Conservation (phyloP, 2,329 filamentous ascomycete genomes). For the Thielaviopsis cerberus region DNA sequence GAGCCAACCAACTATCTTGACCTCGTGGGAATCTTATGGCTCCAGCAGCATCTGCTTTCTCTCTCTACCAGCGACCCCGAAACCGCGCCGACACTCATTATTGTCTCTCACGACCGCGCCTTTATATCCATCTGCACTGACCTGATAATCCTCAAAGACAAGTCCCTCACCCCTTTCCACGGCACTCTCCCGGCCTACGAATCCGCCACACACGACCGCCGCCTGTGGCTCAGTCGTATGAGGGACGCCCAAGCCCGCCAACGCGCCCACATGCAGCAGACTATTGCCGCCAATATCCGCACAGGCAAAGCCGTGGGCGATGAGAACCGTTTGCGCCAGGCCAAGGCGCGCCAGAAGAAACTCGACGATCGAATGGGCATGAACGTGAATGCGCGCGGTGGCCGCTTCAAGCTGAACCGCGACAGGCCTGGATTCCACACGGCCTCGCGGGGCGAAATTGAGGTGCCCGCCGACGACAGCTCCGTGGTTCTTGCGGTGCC, state of each 20-base stretch:
- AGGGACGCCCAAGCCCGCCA: conserved; percentile 69
- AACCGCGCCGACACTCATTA: conserved; percentile 45
- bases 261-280: conserved; percentile 61
- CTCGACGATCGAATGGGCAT: conserved; percentile 66
- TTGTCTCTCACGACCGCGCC: conserved; percentile 71
- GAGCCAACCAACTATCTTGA: conserved; percentile 81
- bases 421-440: conserved; percentile 47
- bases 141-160: conserved; percentile 56
- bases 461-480: conserved; percentile 46
- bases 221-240: conserved; percentile 51
- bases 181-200: conserved; percentile 60
- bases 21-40: conserved; percentile 66
- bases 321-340: conserved; percentile 71
- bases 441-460: conserved; percentile 45
- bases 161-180: conserved; percentile 53
- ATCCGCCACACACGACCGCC: conserved; percentile 45
- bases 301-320: conserved; percentile 61
- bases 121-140: conserved; percentile 65
- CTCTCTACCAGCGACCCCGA: conserved; percentile 27
- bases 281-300: conserved; percentile 55
- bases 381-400: conserved; percentile 51
- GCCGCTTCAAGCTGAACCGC: conserved; percentile 62
- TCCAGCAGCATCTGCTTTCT: conserved; percentile 51
- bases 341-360: conserved; percentile 68
- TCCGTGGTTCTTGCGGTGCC: conserved; percentile 39